These are phyloP conservation scores for Hypoxylon sp. DNA, from an alignment of 2,329 filamentous ascomycete genomes.

Conservation along the genomic window DNA sequence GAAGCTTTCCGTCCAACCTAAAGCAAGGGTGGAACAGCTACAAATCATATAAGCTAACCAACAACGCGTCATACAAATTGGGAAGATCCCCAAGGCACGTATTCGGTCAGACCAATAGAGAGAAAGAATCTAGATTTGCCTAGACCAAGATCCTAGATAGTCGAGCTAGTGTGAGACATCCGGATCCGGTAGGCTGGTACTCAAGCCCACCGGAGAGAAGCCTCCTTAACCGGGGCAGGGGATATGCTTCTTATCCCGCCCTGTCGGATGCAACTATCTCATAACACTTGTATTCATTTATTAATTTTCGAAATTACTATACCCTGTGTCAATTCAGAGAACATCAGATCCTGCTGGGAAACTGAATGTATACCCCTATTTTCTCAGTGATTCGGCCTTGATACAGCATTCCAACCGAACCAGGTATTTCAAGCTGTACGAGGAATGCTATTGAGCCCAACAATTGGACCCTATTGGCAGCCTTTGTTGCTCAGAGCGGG, in stretches of 20 bases:
- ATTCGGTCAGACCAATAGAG: constrained; percentile 1
- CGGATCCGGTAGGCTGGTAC: constrained; percentile 8
- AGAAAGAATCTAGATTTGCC: constrained; percentile 1
- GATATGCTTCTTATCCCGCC: background rate
- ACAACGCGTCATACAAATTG: constrained; percentile 10
- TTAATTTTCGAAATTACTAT: background rate
- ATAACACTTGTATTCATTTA: background rate
- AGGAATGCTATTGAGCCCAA: background rate
- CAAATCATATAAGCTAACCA: constrained; percentile 7
- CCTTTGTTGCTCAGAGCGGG: background rate
- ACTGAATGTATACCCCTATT: background rate
- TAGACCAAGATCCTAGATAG: background rate
- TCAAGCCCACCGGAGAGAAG: constrained; percentile 1
- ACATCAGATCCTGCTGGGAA: background rate
- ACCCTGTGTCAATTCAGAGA: background rate
- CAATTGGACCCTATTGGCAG: too few relatives aligned
- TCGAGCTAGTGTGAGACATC: constrained; percentile 6
- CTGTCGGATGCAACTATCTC: background rate
- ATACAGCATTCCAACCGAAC: background rate
- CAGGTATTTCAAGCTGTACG: background rate
- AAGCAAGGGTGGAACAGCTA: constrained; percentile 4
- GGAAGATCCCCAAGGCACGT: background rate
- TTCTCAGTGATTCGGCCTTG: background rate
- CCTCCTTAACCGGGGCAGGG: background rate
- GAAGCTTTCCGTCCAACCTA: background rate